Conservation (phyloP, 768 basidiomycete species). For the Omphalotus guepiniiformis region DNA sequence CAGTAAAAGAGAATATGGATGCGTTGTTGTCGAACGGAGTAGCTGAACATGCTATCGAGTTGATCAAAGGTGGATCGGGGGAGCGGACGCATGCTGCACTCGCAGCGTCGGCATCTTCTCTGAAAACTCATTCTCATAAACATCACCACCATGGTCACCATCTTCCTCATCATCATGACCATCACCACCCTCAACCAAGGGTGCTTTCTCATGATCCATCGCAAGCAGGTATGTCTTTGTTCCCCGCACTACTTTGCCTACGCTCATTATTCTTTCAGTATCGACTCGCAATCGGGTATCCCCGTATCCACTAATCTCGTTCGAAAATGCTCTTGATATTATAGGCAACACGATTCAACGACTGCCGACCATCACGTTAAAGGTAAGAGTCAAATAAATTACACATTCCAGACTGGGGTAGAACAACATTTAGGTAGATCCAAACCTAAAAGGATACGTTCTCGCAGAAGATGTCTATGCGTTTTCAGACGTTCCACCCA, state of each 20-base stretch:
- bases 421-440: constrained; percentile 44
- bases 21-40: constrained; percentile 56
- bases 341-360: constrained; percentile 47
- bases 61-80: constrained; percentile 67
- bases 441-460: constrained; percentile 58
- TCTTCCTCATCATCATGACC: constrained; percentile 30
- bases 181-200: constrained; percentile 49
- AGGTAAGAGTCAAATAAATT: constrained; percentile 35
- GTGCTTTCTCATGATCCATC: constrained; percentile 70
- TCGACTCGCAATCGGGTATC: constrained; percentile 71
- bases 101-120: constrained; percentile 26
- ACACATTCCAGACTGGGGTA: too few relatives aligned
- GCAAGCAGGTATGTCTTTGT: constrained; percentile 46
- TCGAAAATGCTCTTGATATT: constrained; percentile 58
- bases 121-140: constrained; percentile 18
- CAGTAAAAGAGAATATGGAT: constrained; percentile 74
- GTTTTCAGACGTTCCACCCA: constrained; percentile 56
- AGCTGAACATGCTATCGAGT: constrained; percentile 66
- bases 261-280: constrained; percentile 33
- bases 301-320: constrained; percentile 67
- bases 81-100: constrained; percentile 50
- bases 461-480: constrained; percentile 75
- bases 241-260: background rate
- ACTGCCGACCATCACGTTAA: constrained; percentile 33
- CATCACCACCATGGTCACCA: constrained; percentile 29